phyloP scores from a whole-genome alignment of 1,139 yeast genomes.

The Scheffersomyces stambukii region DNA sequence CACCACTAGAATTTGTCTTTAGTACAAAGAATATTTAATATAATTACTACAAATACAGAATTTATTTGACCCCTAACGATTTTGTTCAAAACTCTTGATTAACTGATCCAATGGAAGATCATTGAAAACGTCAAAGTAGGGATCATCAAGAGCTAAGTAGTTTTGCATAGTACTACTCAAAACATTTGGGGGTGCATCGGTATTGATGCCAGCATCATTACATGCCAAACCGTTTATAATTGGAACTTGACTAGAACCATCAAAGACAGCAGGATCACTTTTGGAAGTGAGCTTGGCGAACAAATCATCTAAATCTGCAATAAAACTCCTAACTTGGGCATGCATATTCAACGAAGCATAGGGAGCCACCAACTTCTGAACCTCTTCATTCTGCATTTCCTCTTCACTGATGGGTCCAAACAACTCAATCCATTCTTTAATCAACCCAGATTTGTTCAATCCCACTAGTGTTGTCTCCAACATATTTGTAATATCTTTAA shows the following conservation, averaged over 20 bases:
- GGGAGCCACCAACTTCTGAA: neutral
- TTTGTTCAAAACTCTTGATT: conserved; percentile 6
- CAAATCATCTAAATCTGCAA: conserved; percentile 5
- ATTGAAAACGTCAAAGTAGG: conserved; percentile 11
- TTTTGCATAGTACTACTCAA: conserved; percentile 7
- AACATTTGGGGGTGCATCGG: too few species aligned
- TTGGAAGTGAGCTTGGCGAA: conserved; percentile 6
- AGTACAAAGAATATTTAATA: too few species aligned
- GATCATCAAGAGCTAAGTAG: conserved; percentile 11
- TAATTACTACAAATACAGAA: too few species aligned
- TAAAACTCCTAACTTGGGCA: too few species aligned
- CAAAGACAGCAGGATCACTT: conserved; percentile 11
- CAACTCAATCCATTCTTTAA: conserved; percentile 6
- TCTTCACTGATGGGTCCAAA: conserved; percentile 5
- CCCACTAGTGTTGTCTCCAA: conserved; percentile 2
- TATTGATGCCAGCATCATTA: neutral
- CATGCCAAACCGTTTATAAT: too few species aligned
- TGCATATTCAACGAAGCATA: too few species aligned
- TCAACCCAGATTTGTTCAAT: conserved; percentile 4
- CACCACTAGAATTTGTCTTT: too few species aligned
- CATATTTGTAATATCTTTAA: conserved; percentile 3
- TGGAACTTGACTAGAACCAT: conserved; percentile 9
- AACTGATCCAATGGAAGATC: conserved; percentile 8
- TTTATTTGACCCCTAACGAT: too few species aligned
- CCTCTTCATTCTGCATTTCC: neutral